Percentiles rank a stretch among this genome's conserved stretches.
These are phyloP conservation scores for Leptomonas seymouri DNA, from an alignment of 208 protist species.

Conservation along the genomic window DNA sequence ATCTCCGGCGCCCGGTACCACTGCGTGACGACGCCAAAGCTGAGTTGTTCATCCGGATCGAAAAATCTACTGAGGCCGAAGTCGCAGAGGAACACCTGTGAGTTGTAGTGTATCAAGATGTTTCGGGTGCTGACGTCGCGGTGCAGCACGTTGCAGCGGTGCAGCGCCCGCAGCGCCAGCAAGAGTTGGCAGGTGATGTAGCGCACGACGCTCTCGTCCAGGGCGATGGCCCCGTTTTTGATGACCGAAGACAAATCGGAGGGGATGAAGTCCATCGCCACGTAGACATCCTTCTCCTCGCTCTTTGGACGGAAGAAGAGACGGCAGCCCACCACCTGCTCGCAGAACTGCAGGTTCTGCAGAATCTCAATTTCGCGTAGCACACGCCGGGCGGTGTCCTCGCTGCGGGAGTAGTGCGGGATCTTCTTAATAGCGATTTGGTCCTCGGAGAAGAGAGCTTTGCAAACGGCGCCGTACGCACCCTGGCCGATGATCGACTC, in stretches of 20 bases:
- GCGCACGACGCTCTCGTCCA: constrained; percentile 82
- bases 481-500: constrained; percentile 93
- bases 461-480: constrained; percentile 94
- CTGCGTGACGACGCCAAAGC: constrained; percentile 91
- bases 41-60: constrained; percentile 92
- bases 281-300: constrained; percentile 93
- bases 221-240: constrained; percentile 73
- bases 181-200: constrained; percentile 90
- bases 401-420: constrained; percentile 82
- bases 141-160: constrained; percentile 81
- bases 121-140: constrained; percentile 91
- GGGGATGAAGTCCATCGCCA: constrained; percentile 92
- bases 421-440: constrained; percentile 92
- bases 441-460: constrained; percentile 79
- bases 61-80: constrained; percentile 93
- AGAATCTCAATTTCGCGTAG: constrained; percentile 89
- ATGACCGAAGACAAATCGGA: constrained; percentile 84
- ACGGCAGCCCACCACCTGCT: constrained; percentile 86
- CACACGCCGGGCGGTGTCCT: constrained; percentile 83
- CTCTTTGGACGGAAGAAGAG: constrained; percentile 87
- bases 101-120: constrained; percentile 89
- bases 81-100: constrained; percentile 90
- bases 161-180: constrained; percentile 89
- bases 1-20: constrained; percentile 94
- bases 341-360: constrained; percentile 86